Percentiles rank a stretch among this genome's conserved stretches.
Conservation (phyloP, 345 rosid species). For the Rhodamnia rubescens region DNA sequence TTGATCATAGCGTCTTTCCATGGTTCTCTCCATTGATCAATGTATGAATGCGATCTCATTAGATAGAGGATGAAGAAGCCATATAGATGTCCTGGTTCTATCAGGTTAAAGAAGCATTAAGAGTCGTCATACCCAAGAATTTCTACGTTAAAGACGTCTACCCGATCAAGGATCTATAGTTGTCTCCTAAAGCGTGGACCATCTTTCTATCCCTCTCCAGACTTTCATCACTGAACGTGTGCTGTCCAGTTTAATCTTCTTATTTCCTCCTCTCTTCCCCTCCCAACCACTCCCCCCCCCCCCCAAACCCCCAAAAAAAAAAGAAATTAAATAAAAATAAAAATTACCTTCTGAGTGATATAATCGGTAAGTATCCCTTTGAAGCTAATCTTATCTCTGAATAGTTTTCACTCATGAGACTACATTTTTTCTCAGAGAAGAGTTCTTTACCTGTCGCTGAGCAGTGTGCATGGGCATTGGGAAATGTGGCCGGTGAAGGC, state of each 20-base stretch:
- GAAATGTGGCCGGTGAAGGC: constrained; percentile 98
- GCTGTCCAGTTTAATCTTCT: neutral
- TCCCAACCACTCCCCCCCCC: too few relatives aligned
- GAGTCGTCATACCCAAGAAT: too few relatives aligned
- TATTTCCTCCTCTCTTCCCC: too few relatives aligned
- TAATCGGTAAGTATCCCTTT: neutral
- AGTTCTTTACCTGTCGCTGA: constrained; percentile 85
- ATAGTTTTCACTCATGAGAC: neutral
- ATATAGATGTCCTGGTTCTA: too few relatives aligned
- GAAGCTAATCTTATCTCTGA: neutral
- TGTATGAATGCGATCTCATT: too few relatives aligned
- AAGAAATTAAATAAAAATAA: too few relatives aligned
- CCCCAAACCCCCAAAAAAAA: too few relatives aligned
- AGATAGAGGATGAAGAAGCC: too few relatives aligned
- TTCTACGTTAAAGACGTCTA: too few relatives aligned
- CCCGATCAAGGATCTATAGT: neutral
- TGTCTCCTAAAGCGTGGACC: neutral
- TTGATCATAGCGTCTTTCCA: neutral
- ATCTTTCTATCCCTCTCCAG: neutral
- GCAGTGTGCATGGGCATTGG: constrained; percentile 98
- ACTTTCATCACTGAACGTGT: neutral
- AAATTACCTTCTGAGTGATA: neutral
- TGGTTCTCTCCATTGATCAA: neutral
- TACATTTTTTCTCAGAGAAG: constrained; percentile 41
- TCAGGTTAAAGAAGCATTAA: too few relatives aligned